These are phyloP conservation scores for Raphanus sativus DNA, from an alignment of 345 rosid genomes.

Conservation along the genomic window DNA sequence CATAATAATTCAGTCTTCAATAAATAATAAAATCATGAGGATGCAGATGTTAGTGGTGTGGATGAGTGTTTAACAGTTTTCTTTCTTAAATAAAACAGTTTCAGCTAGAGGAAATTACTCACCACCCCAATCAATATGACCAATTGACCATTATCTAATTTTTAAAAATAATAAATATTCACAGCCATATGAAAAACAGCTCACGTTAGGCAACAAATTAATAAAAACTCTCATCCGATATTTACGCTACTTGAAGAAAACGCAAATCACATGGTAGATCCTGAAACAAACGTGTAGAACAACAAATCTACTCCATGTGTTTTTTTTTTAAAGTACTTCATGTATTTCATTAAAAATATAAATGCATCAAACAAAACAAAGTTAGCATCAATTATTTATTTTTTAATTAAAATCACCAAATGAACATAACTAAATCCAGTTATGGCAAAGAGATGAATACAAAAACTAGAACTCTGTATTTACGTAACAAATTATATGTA, in stretches of 20 bases:
- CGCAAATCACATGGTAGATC: constrained; percentile 31
- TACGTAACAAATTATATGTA: background rate
- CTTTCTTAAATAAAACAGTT: constrained; percentile 4
- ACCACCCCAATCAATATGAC: background rate
- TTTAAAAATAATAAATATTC: constrained; percentile 1
- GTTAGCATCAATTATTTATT: background rate
- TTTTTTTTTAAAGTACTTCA: background rate
- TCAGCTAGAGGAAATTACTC: constrained; percentile 4
- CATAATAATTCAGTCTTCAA: background rate
- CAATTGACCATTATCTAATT: background rate
- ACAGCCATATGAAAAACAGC: constrained; percentile 18
- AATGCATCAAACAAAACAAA: background rate
- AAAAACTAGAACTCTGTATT: background rate
- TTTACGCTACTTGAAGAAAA: constrained; percentile 34
- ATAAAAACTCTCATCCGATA: constrained; percentile 9
- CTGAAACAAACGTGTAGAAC: constrained; percentile 33
- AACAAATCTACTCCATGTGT: background rate
- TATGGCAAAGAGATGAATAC: background rate
- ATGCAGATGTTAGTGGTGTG: constrained; percentile 14
- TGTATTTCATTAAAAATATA: too few species aligned
- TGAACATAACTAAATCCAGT: background rate
- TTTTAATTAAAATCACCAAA: background rate
- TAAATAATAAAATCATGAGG: background rate
- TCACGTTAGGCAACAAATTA: background rate
- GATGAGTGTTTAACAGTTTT: constrained; percentile 3